Evolutionary conservation across 768 basidiomycete species (phyloP), one percentile per base, ranked within the genome.

Genomic region (Tylopilus vinaceipallidus): DNA sequence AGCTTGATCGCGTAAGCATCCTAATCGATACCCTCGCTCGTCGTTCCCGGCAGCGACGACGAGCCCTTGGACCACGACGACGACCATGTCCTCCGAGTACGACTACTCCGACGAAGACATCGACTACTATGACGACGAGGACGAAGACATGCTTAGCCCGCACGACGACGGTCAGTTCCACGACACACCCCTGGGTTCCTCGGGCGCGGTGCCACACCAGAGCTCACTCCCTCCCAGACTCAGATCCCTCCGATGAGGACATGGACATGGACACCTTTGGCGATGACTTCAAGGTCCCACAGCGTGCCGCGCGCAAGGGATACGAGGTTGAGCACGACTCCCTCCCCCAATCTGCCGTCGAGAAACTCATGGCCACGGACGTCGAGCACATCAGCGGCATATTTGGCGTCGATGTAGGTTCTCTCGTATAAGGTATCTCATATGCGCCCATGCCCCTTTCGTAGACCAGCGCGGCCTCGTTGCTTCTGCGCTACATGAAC

Each of bases 301-400:
- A 74, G 4, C 84, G 82, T 63, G 74, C 73, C 37, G 79, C 77
- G 59, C 75, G 66, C 54, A 88, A 90, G 71, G 69, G 82, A 2
- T 97, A 92, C 63, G 91, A 97, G 60, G 81, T 97, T 36, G 84
- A 91, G n/a, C 88, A 84, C 64, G 82, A 88, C 49, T 78, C 86
- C 12, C 80, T 95, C 43, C 80, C 79, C 47, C 82, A 90, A 62
- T 59, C 70, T 6, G 82, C 84, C 20, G 83, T 99, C 45, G 85
- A 89, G 75, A 81, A 78, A 55, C 80, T 83, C 57, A 92, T 97
- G 82, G 73, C 76, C 51, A 66, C 73, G 45, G 91, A 95, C 61
- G 74, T 93, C 37, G 88, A 90, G n/a, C 83, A 94, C 67, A 88
- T 98, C 53, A 80, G 84, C 58, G 83, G 84, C 19, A 86, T 98